Conservation (phyloP, 345 rosid genomes). For the Kernera saxatilis region DNA sequence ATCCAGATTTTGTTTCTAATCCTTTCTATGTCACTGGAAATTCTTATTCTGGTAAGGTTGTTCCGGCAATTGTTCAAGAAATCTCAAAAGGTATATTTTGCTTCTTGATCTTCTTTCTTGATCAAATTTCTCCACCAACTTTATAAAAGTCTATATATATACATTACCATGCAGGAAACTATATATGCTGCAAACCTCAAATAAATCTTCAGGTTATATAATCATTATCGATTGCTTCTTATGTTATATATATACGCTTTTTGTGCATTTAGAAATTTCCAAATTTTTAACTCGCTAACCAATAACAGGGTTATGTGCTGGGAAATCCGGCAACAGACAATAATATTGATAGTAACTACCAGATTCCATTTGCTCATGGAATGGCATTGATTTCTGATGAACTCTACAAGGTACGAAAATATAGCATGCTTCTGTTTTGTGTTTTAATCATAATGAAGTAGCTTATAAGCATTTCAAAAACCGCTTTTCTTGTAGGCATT, state of each 20-base stretch:
- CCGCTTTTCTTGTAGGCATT: not conserved
- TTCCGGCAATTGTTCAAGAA: not conserved
- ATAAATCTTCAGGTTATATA: not conserved
- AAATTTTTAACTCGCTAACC: not conserved
- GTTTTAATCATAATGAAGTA: not conserved
- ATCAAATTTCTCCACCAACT: not conserved
- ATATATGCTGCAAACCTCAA: not conserved
- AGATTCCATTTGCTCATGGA: not conserved
- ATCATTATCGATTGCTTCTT: not conserved
- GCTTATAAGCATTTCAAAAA: not conserved
- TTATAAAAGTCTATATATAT: not conserved
- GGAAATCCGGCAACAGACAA: not conserved
- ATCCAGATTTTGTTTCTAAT: not conserved
- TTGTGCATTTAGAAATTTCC: not conserved
- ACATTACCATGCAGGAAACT: not conserved
- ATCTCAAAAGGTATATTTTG: not conserved
- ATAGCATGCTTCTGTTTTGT: not conserved
- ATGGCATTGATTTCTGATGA: slow-evolving; percentile 1
- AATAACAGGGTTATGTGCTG: not conserved
- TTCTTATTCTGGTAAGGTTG: not conserved
- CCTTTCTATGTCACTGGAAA: not conserved
- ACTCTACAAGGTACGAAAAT: not conserved
- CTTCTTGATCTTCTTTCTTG: not conserved
- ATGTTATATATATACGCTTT: not conserved
- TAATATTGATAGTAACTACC: not conserved